Conservation (phyloP, 305 asterid genomes). For the Euphrasia arctica region DNA sequence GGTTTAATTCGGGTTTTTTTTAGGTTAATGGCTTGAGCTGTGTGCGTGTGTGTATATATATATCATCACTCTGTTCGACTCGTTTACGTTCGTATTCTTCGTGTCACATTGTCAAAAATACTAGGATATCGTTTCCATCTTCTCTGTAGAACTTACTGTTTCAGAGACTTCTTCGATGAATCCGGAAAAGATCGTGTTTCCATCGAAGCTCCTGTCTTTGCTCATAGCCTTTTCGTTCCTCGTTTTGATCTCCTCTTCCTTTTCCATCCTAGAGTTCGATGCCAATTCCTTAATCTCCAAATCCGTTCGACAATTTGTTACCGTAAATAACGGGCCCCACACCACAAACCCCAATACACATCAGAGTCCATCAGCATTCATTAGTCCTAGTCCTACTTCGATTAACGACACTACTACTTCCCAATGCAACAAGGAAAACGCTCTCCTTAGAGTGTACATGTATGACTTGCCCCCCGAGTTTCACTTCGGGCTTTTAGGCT, state of each 20-base stretch:
- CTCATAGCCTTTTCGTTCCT: conserved; percentile 48
- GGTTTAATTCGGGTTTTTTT: conserved; percentile 16
- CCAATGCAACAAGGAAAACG: conserved; percentile 42
- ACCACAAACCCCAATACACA: conserved; percentile 13
- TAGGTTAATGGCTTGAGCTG: conserved; percentile 21
- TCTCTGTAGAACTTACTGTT: not conserved
- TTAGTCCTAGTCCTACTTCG: too few relatives aligned
- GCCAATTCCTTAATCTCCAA: conserved; percentile 36
- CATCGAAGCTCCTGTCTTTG: conserved; percentile 55
- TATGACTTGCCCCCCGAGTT: conserved; percentile 73
- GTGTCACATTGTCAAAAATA: too few relatives aligned
- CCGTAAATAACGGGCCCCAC: conserved; percentile 30
- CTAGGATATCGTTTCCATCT: too few relatives aligned
- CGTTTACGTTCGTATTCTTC: too few relatives aligned
- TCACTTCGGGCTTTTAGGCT: conserved; percentile 81
- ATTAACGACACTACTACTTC: conserved; percentile 15
- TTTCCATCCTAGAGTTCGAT: conserved; percentile 47
- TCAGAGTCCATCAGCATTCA: conserved; percentile 3
- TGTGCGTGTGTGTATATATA: too few relatives aligned
- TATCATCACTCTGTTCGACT: conserved; percentile 6
- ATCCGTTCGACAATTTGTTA: conserved; percentile 39
- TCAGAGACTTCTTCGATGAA: conserved; percentile 36
- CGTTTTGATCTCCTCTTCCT: conserved; percentile 50
- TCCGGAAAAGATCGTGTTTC: conserved; percentile 48
- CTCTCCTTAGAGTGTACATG: conserved; percentile 66